A percentile compares a stretch with the other conserved stretches of the same genome.
Evolutionary conservation across 129 eudicot species (phyloP).

Genomic region (Glebionis coronaria): DNA sequence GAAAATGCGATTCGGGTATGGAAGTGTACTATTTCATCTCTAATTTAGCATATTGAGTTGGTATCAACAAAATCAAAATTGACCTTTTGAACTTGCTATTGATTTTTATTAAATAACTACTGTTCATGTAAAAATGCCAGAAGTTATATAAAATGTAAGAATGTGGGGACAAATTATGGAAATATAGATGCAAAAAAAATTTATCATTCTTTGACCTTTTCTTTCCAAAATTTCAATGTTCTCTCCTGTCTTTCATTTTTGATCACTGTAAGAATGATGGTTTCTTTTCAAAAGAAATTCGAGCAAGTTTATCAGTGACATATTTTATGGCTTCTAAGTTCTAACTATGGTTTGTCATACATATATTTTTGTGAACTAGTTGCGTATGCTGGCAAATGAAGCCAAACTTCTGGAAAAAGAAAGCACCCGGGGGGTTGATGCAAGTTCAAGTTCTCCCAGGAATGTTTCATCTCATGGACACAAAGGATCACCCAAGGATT

Average conservation of each 20-base stretch:
- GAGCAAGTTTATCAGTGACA: background rate
- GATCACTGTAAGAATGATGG: background rate
- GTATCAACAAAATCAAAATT: background rate
- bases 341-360: background rate
- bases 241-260: no score
- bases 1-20: constrained; percentile 92
- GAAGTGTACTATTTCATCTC: background rate
- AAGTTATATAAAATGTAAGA: background rate
- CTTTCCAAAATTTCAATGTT: no score
- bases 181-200: no score
- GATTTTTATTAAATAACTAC: no score
- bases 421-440: constrained; percentile 36
- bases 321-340: background rate
- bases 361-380: constrained; percentile 37
- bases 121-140: background rate
- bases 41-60: constrained; percentile 2
- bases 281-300: background rate
- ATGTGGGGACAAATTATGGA: no score
- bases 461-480: constrained; percentile 49
- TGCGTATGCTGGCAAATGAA: constrained; percentile 71
- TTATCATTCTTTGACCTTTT: no score
- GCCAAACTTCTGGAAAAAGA: constrained; percentile 77
- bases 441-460: constrained; percentile 59
- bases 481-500: constrained; percentile 58
- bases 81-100: no score